Evolutionary conservation across 2,329 filamentous ascomycete species (phyloP), one percentile per base, ranked within the genome.

Genomic region (Curvularia hawaiiensis): DNA sequence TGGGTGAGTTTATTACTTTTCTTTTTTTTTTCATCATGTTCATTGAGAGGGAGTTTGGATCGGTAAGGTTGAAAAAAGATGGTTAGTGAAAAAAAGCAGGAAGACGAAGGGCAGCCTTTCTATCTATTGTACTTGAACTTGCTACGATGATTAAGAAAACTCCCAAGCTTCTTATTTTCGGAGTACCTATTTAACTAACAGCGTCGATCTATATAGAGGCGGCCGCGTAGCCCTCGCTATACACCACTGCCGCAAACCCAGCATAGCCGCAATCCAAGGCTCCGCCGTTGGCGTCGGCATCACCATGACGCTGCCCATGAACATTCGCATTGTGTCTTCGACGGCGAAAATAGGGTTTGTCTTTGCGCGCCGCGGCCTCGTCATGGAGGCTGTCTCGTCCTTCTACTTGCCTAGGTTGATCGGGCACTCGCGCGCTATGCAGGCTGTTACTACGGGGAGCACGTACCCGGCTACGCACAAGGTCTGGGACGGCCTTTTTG

Each of bases 401-500:
- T 92, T 84, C 75, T 92, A 90, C 79, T 80, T 92, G 35, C 89
- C 90, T 2, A 83, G 88, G 0, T 79, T 92, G 26, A 82, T 92
- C 58, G 90, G 90, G 56, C 79, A 83, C 54, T 83, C 83, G 14
- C 82, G 84, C 61, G 88, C 89, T 0, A 77, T 88, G 71, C 84
- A 88, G 67, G 80, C 90, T 30, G 79, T 85, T 43, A 90, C 89
- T 3, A 91, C 89, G 0, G 90, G 89, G 0, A 77, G 77, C 2
- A 86, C 86, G 0, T 89, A 88, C 68, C 69, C 67, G 0, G 80
- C 80, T 1, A 58, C 49, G 30, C 78, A 85, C 69, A 74, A 76
- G 24, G 78, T 87, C 52, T 82, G 86, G 54, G 81, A 79, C 50
- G 83, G 79, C 10, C 77, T 93, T 12, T 93, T 92, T 74, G 86